These are phyloP conservation scores for Lipomyces oligophaga DNA, from an alignment of 805 yeast genomes.

Conservation along the genomic window DNA sequence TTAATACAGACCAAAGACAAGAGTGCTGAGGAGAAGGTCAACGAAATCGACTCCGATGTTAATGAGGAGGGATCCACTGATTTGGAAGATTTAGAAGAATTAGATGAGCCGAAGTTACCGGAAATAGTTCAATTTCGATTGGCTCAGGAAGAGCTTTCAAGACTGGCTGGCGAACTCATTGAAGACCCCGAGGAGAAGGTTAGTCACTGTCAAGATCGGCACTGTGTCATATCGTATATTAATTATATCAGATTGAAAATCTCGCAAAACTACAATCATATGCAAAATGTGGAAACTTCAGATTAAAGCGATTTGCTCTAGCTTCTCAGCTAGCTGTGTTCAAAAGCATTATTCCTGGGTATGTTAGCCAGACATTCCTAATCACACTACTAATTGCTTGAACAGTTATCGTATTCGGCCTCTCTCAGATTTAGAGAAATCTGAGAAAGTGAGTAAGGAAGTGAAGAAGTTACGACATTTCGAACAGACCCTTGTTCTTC, in stretches of 20 bases:
- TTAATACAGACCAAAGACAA: constrained; percentile 28
- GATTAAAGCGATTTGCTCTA: constrained; percentile 58
- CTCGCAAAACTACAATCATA: constrained; percentile 1
- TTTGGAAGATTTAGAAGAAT: constrained; percentile 33
- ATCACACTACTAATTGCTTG: neutral
- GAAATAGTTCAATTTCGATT: constrained; percentile 54
- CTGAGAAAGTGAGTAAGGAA: constrained; percentile 79
- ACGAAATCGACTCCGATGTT: constrained; percentile 35
- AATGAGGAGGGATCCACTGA: constrained; percentile 34
- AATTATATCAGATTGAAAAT: constrained; percentile 2
- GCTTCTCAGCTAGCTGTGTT: constrained; percentile 79
- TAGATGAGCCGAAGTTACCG: constrained; percentile 46
- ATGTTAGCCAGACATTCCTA: neutral
- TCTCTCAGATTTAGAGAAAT: constrained; percentile 71
- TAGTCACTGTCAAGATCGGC: constrained; percentile 36
- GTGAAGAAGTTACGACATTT: constrained; percentile 71
- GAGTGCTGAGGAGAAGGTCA: constrained; percentile 23
- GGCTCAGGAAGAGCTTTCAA: constrained; percentile 80
- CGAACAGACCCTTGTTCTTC: constrained; percentile 70
- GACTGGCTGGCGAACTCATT: constrained; percentile 66
- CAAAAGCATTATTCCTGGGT: constrained; percentile 82
- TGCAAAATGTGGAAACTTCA: neutral
- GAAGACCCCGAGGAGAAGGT: constrained; percentile 90
- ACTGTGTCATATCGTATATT: neutral
- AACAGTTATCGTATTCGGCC: constrained; percentile 63